Percentiles rank a stretch among this genome's conserved stretches.
Evolutionary conservation across 768 basidiomycete genomes (phyloP).

Genomic region (Butyriboletus loyo): DNA sequence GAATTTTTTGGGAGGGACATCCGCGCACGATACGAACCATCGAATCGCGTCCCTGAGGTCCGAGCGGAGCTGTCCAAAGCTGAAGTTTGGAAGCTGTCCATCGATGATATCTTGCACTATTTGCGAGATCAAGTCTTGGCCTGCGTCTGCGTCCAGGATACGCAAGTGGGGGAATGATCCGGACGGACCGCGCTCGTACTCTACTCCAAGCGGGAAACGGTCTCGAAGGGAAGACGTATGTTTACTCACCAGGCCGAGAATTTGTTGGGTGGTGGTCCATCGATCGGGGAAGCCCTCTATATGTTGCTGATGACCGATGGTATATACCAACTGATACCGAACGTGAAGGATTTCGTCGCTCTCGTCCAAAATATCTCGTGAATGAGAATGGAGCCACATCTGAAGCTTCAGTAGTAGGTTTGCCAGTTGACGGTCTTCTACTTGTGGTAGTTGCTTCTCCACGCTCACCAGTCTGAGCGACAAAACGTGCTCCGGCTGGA

Average conservation of each 20-base stretch:
- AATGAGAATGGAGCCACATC: conserved; percentile 20
- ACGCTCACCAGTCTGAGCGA: conserved; percentile 49
- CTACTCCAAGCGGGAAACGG: conserved; percentile 10
- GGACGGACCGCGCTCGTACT: conserved; percentile 10
- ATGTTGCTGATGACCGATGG: conserved; percentile 28
- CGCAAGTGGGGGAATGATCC: conserved; percentile 27
- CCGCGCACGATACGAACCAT: conserved; percentile 22
- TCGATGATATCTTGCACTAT: conserved; percentile 18
- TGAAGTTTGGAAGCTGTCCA: conserved; percentile 11
- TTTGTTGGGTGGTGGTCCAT: conserved; percentile 33
- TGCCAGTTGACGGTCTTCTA: neutral
- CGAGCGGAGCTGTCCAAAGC: conserved; percentile 9
- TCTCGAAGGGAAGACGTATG: conserved; percentile 10
- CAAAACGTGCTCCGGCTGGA: conserved; percentile 53
- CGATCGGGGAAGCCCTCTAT: conserved; percentile 33
- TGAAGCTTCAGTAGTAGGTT: conserved; percentile 26
- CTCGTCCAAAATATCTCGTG: conserved; percentile 32
- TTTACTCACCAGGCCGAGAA: conserved; percentile 26
- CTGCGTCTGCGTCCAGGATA: conserved; percentile 13
- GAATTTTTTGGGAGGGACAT: neutral
- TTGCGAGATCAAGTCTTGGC: conserved; percentile 9
- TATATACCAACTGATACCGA: conserved; percentile 37
- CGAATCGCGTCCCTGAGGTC: conserved; percentile 8
- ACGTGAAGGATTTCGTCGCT: conserved; percentile 34
- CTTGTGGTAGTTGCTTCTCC: conserved; percentile 29